phyloP scores from a whole-genome alignment of 768 basidiomycete genomes.

The Agaricus subrufescens region DNA sequence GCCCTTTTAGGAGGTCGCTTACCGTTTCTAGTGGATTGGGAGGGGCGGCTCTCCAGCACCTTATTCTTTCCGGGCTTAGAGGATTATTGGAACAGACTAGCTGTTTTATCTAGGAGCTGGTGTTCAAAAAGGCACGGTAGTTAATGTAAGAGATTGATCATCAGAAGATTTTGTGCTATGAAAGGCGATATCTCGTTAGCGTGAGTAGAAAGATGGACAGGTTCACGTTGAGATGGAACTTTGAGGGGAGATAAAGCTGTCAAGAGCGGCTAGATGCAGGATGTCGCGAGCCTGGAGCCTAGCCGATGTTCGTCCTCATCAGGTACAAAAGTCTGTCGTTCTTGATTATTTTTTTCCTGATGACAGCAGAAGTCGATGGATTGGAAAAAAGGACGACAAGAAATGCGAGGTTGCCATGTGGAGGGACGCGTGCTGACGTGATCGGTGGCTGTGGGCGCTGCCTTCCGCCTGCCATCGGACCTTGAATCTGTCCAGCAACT shows the following conservation, averaged over 20 bases:
- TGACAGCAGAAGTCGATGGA: not conserved
- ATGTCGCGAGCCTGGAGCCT: not conserved
- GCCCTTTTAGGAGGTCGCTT: not conserved
- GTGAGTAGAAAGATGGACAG: not conserved
- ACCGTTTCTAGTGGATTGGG: not conserved
- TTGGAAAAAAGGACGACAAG: not conserved
- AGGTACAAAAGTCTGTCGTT: not conserved
- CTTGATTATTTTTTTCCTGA: no score
- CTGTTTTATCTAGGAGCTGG: not conserved
- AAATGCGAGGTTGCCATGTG: not conserved
- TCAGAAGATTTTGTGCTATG: not conserved
- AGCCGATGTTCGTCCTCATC: not conserved
- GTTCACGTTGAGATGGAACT: constrained; percentile 1
- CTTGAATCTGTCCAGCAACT: no score
- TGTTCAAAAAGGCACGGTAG: not conserved
- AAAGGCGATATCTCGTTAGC: not conserved
- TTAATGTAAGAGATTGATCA: not conserved
- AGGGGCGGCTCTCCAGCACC: not conserved
- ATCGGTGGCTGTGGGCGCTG: not conserved
- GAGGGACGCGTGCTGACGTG: constrained; percentile 1
- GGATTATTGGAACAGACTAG: not conserved
- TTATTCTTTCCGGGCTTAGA: not conserved
- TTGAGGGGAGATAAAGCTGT: not conserved
- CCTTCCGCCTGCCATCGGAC: no score
- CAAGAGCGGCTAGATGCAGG: not conserved